A percentile compares a stretch with the other conserved stretches of the same genome.
Conservation (phyloP, 257 asterid genomes). For the Plectranthus barbatus region DNA sequence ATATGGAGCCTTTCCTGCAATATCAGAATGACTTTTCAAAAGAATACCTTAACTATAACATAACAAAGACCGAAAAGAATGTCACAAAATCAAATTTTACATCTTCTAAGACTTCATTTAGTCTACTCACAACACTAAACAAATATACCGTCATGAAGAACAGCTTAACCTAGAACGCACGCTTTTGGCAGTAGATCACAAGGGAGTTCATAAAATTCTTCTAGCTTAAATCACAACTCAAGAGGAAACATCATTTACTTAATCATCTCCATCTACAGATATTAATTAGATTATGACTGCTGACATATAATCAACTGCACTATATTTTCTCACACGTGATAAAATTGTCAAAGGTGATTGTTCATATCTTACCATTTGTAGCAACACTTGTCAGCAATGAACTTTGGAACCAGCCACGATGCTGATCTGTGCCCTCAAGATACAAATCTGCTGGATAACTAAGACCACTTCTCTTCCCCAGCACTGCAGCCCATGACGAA, state of each 20-base stretch:
- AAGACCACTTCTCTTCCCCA: conserved; percentile 66
- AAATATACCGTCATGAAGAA: neutral
- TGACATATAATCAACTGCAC: neutral
- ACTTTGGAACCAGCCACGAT: conserved; percentile 99
- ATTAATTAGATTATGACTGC: neutral
- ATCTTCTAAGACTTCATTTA: too few species aligned
- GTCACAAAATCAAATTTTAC: too few species aligned
- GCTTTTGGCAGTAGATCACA: neutral
- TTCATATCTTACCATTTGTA: conserved; percentile 54
- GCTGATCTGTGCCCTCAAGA: conserved; percentile 99
- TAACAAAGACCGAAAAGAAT: too few species aligned
- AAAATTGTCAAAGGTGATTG: neutral
- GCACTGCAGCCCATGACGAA: conserved; percentile 99
- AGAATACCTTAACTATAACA: neutral
- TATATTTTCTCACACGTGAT: neutral
- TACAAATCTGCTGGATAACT: conserved; percentile 94
- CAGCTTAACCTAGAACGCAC: neutral
- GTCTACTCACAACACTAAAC: neutral
- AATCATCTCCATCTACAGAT: too few species aligned
- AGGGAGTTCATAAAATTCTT: neutral
- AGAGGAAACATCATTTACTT: neutral
- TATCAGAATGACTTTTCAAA: conserved; percentile 5
- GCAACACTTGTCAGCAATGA: conserved; percentile 89
- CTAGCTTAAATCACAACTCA: neutral
- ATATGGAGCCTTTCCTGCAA: conserved; percentile 92